Evolutionary conservation across 768 basidiomycete genomes (phyloP), one percentile per base, ranked within the genome.

Genomic region (Hygrophoropsis aurantiaca): DNA sequence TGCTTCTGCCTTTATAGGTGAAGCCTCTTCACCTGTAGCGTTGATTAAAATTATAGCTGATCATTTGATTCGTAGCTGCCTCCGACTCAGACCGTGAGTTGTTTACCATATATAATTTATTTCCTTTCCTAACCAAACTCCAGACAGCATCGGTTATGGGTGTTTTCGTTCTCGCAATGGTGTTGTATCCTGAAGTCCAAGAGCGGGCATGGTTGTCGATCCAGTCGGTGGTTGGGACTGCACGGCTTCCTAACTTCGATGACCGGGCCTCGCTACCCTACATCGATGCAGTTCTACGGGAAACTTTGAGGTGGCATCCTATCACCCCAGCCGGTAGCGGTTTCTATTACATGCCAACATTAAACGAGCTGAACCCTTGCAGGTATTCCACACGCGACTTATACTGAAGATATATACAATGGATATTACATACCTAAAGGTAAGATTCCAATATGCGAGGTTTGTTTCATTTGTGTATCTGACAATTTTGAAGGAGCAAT

Each of bases 151-250:
- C 62, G 7, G 44, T 51, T 7, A 49, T 73, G 11, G 52, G 51
- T 30, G 61, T 53, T 4, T 68, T 72, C 44, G 25, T 69, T 16
- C 60, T 67, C 19, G 65, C 67, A 2, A 71, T 71, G 69, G 54
- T 59, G 5, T 53, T 58, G 11, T 57, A 64, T 45, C 70, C 66
- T 2, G 56, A 61, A 11, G 50, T 58, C 19, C 57, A 63, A 44
- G 46, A 19, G 26, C 60, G 51, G 26, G 69, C 65, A 3, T 67
- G 65, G 37, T 47, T 41, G 13, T 50, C 58, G 32, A 55, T 72
- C n/a, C 64, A 71, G 52, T 13, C 20, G 2, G 46, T 56, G 15
- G 42, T 65, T 9, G 60, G 58, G 23, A 32, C 49, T 7, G 51
- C 51, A 13, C 57, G 62, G 33, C 52, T 66, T n/a, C 70, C 67